phyloP scores from a whole-genome alignment of 352 stramenopile genomes.

The Globisporangium perplexum region DNA sequence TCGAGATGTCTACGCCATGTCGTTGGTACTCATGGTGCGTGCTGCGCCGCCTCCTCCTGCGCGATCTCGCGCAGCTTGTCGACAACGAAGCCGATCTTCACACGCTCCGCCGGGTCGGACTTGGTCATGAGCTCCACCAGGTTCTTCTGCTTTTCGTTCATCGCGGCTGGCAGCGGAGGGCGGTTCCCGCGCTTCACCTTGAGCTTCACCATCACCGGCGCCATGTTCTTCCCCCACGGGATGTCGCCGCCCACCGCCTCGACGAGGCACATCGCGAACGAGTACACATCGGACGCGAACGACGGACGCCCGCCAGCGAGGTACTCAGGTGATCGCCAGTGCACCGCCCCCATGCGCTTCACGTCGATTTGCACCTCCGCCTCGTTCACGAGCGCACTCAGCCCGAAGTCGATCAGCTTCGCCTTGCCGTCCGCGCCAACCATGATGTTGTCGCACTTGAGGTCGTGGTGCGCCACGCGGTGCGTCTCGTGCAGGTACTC shows the following conservation, averaged over 20 bases:
- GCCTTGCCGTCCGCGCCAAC: slow-evolving; percentile 8
- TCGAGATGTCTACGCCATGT: too few relatives aligned
- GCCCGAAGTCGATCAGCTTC: slow-evolving; percentile 9
- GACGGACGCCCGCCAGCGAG: background rate
- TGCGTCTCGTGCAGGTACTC: slow-evolving; percentile 19
- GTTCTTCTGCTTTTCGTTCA: slow-evolving; percentile 3
- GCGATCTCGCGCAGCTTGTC: background rate
- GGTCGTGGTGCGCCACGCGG: slow-evolving; percentile 15
- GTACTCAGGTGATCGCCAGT: slow-evolving; percentile 5
- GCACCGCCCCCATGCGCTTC: background rate
- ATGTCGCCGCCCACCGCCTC: background rate
- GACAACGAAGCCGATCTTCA: slow-evolving; percentile 3
- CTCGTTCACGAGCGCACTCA: background rate
- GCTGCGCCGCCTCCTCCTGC: too few relatives aligned
- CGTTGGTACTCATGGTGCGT: too few relatives aligned
- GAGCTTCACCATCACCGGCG: background rate
- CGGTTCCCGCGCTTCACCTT: background rate
- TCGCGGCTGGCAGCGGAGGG: background rate
- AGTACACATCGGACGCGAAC: slow-evolving; percentile 2
- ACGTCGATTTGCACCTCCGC: background rate
- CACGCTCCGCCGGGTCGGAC: background rate
- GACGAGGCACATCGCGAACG: slow-evolving; percentile 31
- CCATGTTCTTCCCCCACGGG: background rate
- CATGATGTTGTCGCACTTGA: slow-evolving; percentile 23
- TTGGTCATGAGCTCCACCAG: slow-evolving; percentile 4